Conservation (phyloP, 2,329 filamentous ascomycete species). For the Sporothrix mexicana region DNA sequence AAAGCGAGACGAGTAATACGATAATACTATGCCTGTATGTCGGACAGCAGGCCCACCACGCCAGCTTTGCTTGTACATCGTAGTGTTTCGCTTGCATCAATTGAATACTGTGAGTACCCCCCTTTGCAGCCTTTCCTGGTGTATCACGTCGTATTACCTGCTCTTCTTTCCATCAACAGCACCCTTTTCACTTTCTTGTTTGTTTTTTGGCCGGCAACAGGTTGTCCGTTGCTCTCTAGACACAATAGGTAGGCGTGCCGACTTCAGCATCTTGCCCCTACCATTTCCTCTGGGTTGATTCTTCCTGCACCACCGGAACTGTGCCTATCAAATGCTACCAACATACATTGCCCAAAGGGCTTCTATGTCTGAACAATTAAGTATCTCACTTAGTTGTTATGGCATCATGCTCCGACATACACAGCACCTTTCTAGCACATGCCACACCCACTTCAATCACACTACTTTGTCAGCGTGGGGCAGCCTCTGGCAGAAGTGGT, state of each 20-base stretch:
- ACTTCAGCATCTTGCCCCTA: slow-evolving; percentile 10
- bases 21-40: not conserved
- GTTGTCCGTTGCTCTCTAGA: not conserved
- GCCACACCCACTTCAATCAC: slow-evolving; percentile 5
- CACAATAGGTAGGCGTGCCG: not conserved
- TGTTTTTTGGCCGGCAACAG: slow-evolving; percentile 12
- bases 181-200: slow-evolving; percentile 1
- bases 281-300: not conserved
- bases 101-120: not conserved
- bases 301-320: not conserved
- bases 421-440: slow-evolving; percentile 19
- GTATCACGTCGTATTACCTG: too few relatives aligned
- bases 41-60: not conserved
- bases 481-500: slow-evolving; percentile 40
- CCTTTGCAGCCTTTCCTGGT: not conserved
- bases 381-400: too few relatives aligned
- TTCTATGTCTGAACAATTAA: too few relatives aligned
- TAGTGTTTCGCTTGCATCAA: slow-evolving; percentile 2
- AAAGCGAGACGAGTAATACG: slow-evolving; percentile 18
- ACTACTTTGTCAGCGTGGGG: slow-evolving; percentile 37
- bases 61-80: not conserved
- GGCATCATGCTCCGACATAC: too few relatives aligned
- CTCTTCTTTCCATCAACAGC: not conserved
- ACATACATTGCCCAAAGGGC: too few relatives aligned
- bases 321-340: too few relatives aligned